Percentiles rank a stretch among this genome's conserved stretches.
Conservation (phyloP, 345 rosid genomes). For the Hirschfeldia incana region DNA sequence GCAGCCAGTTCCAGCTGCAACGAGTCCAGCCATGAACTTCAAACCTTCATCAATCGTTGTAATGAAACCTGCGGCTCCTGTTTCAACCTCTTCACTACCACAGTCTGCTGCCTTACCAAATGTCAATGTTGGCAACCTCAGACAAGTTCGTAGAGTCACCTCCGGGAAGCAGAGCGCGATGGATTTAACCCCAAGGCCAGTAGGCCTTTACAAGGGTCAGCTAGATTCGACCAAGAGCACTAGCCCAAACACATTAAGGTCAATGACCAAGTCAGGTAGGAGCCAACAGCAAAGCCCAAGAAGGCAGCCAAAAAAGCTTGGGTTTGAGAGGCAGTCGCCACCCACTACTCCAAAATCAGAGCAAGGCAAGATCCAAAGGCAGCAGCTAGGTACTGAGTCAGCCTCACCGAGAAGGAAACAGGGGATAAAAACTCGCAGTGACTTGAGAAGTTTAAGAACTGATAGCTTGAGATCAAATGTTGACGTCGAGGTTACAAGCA, state of each 20-base stretch:
- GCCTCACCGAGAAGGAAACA: slow-evolving; percentile 46
- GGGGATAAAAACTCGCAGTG: slow-evolving; percentile 41
- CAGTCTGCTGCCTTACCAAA: background rate
- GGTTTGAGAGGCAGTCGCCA: slow-evolving; percentile 48
- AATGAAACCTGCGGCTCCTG: slow-evolving; percentile 47
- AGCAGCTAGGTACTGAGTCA: slow-evolving; percentile 44
- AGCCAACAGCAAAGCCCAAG: slow-evolving; percentile 50
- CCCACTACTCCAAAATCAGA: slow-evolving; percentile 44
- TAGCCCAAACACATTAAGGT: slow-evolving; percentile 35
- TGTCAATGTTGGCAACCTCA: slow-evolving; percentile 38
- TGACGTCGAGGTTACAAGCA: slow-evolving; percentile 67
- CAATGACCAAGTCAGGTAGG: slow-evolving; percentile 37
- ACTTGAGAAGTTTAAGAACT: slow-evolving; percentile 53
- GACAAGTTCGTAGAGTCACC: slow-evolving; percentile 41
- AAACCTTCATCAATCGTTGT: slow-evolving; percentile 52
- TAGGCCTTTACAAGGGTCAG: slow-evolving; percentile 36
- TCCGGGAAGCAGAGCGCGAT: slow-evolving; percentile 44
- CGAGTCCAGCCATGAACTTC: slow-evolving; percentile 41
- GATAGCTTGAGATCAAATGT: slow-evolving; percentile 51
- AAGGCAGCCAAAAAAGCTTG: slow-evolving; percentile 53
- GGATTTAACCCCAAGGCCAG: slow-evolving; percentile 51
- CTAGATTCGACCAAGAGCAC: slow-evolving; percentile 35
- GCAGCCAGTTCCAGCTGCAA: slow-evolving; percentile 42
- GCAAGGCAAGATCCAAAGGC: slow-evolving; percentile 46
- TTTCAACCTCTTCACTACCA: slow-evolving; percentile 33